These are phyloP conservation scores for Aspergillus egyptiacus DNA, from an alignment of 495 filamentous ascomycete genomes.

Conservation along the genomic window DNA sequence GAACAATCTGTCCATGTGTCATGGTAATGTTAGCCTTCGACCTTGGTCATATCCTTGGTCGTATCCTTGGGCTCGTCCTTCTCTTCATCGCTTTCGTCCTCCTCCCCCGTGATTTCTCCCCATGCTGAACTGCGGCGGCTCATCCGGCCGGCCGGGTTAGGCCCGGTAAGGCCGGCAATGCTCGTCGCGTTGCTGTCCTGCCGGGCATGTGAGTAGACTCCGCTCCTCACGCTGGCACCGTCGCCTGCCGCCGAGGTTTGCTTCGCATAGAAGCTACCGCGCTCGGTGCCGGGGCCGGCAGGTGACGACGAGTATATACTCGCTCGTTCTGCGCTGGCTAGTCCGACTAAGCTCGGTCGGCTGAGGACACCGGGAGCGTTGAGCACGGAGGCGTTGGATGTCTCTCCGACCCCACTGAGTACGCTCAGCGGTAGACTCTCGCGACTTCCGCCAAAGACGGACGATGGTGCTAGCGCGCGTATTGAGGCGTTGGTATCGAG, in stretches of 20 bases:
- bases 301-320: conserved; percentile 84
- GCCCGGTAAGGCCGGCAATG: conserved; percentile 48
- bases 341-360: conserved; percentile 52
- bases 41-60: neutral
- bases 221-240: conserved; percentile 72
- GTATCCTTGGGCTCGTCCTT: neutral
- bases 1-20: neutral
- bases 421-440: conserved; percentile 87
- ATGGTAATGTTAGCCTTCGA: neutral
- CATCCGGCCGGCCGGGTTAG: conserved; percentile 40
- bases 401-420: conserved; percentile 64
- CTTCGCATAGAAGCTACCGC: conserved; percentile 78
- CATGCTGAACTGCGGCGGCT: conserved; percentile 60
- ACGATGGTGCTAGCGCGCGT: conserved; percentile 85
- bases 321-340: conserved; percentile 68
- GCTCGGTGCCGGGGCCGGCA: conserved; percentile 61
- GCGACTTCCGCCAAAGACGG: conserved; percentile 80
- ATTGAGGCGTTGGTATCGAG: conserved; percentile 95
- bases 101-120: conserved; percentile 52
- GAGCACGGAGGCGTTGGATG: conserved; percentile 45
- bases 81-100: conserved; percentile 23
- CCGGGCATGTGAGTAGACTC: conserved; percentile 64
- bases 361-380: conserved; percentile 42
- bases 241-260: conserved; percentile 56
- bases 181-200: conserved; percentile 80